Percentiles rank a stretch among this genome's conserved stretches.
Conservation (phyloP, 2,329 filamentous ascomycete species). For the Fusarium sp. region DNA sequence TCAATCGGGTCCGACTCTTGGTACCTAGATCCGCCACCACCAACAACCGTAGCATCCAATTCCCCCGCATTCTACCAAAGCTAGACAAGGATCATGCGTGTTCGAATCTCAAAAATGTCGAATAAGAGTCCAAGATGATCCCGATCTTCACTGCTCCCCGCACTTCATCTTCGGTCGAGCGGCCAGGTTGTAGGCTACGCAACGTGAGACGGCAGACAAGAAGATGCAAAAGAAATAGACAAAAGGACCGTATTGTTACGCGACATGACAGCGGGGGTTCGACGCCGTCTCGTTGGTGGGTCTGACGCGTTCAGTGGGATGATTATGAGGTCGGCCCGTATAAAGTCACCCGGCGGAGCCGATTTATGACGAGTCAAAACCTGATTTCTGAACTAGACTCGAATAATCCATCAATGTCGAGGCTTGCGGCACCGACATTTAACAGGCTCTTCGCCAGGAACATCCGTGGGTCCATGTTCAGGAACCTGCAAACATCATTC, state of each 20-base stretch:
- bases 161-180: conserved; percentile 9
- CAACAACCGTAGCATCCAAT: background rate
- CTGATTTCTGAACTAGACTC: background rate
- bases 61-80: conserved; percentile 7
- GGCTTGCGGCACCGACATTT: background rate
- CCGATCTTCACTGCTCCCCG: conserved; percentile 25
- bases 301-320: conserved; percentile 27
- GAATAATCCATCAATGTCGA: conserved; percentile 1
- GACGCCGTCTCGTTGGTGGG: conserved; percentile 17
- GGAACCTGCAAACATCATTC: conserved; percentile 1
- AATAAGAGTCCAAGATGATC: conserved; percentile 7
- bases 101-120: background rate
- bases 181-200: background rate
- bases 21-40: background rate
- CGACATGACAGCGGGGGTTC: conserved; percentile 14
- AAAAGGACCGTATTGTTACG: background rate
- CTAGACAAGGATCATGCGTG: conserved; percentile 4
- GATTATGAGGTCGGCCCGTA: conserved; percentile 13
- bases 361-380: background rate
- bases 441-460: background rate
- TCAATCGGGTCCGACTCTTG: background rate
- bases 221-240: background rate
- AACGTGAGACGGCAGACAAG: background rate
- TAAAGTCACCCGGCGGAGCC: conserved; percentile 12
- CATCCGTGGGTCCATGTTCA: background rate